Base-by-base conservation (phyloP, 139 green algal genomes). In the Auxenochlorella protothecoides region DNA sequence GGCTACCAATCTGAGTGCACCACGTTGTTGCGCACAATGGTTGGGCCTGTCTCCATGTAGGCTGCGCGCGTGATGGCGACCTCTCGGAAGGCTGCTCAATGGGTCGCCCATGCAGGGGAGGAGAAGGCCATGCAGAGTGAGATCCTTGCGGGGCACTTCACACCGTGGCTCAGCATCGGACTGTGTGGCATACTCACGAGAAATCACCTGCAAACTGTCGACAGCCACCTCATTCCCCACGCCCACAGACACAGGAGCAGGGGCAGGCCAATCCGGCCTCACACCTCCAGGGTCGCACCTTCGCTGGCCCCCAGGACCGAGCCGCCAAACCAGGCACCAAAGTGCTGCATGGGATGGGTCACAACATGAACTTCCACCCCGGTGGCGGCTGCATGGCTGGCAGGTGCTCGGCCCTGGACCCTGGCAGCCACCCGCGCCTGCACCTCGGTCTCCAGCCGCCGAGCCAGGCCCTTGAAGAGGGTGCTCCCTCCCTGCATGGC, bases 381-480 rank as follows among this genome's bases (percentile, higher is more conserved):
- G 15, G 59, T 57, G 27, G 55, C 72, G 62, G 56, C 66, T 44
- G 27, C 27, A 44, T 44, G 27, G 27, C 27, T 44, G 27, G 27
- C 27, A 44, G 27, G 27, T 44, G 27, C 27, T 44, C 27, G 27
- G 53, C 61, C 69, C 62, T 10, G 52, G 3, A 83, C 75, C 13
- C 84, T 70, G 5, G 27, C 57, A 56, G 89, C 85, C 66, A 92
- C 80, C 4, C 79, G 14, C 11, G 74, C 73, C 67, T 87, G 81
- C 7, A 92, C 16, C 69, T 93, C 86, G 4, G 84, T 69, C 71
- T 75, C 56, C 57, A 70, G 14, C 27, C 89, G 74, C 53, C 81
- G 75, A 5, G 73, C 84, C 73, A 96, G 93, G 70, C 90, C 81
- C 67, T 85, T 88, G 74, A 91, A 92, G 80, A 91, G 82, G 11